Base-by-base conservation (phyloP, 1,139 yeast genomes). In the Zhuliangozyma parablackwelliae region DNA sequence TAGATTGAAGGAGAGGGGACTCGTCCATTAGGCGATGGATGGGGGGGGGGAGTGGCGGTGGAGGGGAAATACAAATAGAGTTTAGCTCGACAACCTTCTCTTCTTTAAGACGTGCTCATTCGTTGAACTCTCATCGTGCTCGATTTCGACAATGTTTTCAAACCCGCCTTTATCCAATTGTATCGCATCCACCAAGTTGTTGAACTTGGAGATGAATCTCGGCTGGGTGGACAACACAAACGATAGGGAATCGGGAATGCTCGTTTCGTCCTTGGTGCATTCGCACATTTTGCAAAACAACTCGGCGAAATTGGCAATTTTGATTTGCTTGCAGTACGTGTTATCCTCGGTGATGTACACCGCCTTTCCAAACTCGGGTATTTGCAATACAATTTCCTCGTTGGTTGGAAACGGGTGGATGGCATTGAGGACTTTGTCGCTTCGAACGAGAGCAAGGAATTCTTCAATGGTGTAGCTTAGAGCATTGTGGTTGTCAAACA, bases 1-100 rank as follows among this genome's bases (percentile, higher is more conserved):
- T 7, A 75, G 76, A 43, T 57, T 88, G 45, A 65, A 65, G 42
- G 78, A 72, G 29, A 63, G 71, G 29, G 86, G 72, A 2, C 37
- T 55, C 10, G 40, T 43, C 21, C 16, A 3, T 16, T 16, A n/a
- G n/a, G n/a, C n/a, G n/a, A n/a, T n/a, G n/a, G n/a, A n/a, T n/a
- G n/a, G n/a, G n/a, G n/a, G n/a, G 16, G 4, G 16, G 16, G 16
- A 16, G 16, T 16, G 16, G 16, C 4, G 16, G 16, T 16, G 4
- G 16, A 4, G 16, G 16, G 16, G 3, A 16, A 16, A 16, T 16
- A 16, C 16, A 16, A 16, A 16, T 16, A 16, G 16, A 16, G 16
- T 16, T 35, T 29, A n/a, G 10, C 31, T 6, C 27, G 30, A 26
- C 33, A 28, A 16, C 20, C 37, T 40, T 16, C 43, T 33, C 30